Evolutionary conservation across 1,284 basidiomycete genomes (phyloP), one percentile per base, ranked within the genome.

Genomic region (Trichosporon sp.): DNA sequence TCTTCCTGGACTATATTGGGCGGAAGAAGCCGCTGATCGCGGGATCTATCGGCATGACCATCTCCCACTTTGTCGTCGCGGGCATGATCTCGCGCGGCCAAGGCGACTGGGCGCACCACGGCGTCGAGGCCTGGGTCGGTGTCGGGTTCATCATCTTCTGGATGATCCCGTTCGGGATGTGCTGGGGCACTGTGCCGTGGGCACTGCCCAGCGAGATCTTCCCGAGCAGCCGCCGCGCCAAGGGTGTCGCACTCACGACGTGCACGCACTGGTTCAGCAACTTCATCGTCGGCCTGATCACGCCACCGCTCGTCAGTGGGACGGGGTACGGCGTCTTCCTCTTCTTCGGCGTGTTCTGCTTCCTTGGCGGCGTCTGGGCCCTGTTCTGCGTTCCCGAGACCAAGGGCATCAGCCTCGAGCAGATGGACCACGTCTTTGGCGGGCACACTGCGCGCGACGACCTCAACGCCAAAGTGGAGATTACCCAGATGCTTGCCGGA

Each of bases 271-370:
- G 69, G 65, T 64, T 66, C 56, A 96, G 83, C 85, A 98, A 94
- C 81, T 97, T 85, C 93, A 97, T 97, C 73, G 94, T 98, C 79
- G 78, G 78, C 38, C 72, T 78, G 10, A 75, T 79, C 69, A 77
- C 78, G 1, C 79, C 79, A 2, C 74, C 75, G 0, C 69, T 80
- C 70, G 48, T 80, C 16, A 12, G 71, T 16, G 68, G 70, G 12
- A 73, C 72, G 32, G 68, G 69, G 0, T 77, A 73, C 69, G 79
- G 79, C n/a, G 71, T 77, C 1, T 79, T 78, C 65, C 46, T 77
- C 64, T 79, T 80, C 73, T 78, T 78, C 46, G 77, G 68, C 19
- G 37, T 71, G 31, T 38, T 76, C 19, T 69, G 71, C 0, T 65
- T 67, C 14, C 10, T 77, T 2, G 51, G 51, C 51, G 51, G 51